Conservation (phyloP, 768 basidiomycete species). For the Wakefieldia striispora region DNA sequence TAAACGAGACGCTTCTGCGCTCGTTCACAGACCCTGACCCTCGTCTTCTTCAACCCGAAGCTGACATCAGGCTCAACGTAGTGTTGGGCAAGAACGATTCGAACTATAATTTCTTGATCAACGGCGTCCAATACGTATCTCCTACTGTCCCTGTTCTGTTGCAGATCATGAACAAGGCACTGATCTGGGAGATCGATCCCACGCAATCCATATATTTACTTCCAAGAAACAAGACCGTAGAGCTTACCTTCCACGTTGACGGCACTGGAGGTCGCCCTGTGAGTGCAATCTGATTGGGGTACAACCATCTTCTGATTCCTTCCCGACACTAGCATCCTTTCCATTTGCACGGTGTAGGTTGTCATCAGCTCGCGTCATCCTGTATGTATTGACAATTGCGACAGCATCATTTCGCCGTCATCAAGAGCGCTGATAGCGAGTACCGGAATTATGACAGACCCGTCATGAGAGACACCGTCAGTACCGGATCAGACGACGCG, state of each 20-base stretch:
- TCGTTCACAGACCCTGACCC: constrained; percentile 11
- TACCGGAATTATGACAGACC: constrained; percentile 52
- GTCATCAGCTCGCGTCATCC: background rate
- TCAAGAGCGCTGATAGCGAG: constrained; percentile 39
- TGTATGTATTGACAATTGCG: background rate
- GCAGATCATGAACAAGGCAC: constrained; percentile 23
- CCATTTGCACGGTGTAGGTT: constrained; percentile 14
- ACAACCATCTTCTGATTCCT: background rate
- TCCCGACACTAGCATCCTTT: constrained; percentile 11
- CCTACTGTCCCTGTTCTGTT: constrained; percentile 18
- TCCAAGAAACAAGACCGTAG: constrained; percentile 14
- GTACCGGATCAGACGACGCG: constrained; percentile 13
- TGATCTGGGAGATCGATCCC: constrained; percentile 2
- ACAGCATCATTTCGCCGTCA: constrained; percentile 45
- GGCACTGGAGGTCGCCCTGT: constrained; percentile 26
- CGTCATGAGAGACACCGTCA: constrained; percentile 46
- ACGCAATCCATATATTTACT: constrained; percentile 13
- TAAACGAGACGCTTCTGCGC: constrained; percentile 18
- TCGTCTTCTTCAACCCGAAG: constrained; percentile 8
- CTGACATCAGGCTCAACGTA: constrained; percentile 22
- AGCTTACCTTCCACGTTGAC: constrained; percentile 14
- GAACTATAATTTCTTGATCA: constrained; percentile 13
- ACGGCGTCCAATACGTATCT: constrained; percentile 9
- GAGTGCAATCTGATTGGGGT: constrained; percentile 7
- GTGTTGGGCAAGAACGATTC: constrained; percentile 4